These are phyloP conservation scores for Pouteria glomerata DNA, from an alignment of 148 eudicot species.

Conservation along the genomic window DNA sequence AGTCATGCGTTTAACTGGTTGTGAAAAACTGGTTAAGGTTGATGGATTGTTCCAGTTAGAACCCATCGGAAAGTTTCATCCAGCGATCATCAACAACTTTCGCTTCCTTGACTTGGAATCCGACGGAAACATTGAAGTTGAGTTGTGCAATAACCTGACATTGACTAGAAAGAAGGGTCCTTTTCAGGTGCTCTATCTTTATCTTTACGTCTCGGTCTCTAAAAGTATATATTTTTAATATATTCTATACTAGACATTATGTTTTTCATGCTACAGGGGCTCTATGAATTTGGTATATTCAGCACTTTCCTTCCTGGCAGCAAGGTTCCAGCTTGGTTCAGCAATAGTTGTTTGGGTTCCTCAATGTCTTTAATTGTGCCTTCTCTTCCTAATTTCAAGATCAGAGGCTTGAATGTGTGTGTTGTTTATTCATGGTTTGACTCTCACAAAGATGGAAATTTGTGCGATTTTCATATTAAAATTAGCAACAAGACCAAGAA, in stretches of 20 bases:
- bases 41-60: slow-evolving; percentile 13
- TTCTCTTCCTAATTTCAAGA: neutral
- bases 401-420: slow-evolving; percentile 10
- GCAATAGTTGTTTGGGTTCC: neutral
- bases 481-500: slow-evolving; percentile 5
- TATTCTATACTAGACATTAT: neutral
- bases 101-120: slow-evolving; percentile 9
- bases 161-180: neutral
- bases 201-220: neutral
- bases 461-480: slow-evolving; percentile 6
- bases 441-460: neutral
- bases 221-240: too few relatives aligned
- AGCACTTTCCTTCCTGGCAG: slow-evolving; percentile 14
- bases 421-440: slow-evolving; percentile 6
- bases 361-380: neutral
- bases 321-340: slow-evolving; percentile 1
- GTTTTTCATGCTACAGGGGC: slow-evolving; percentile 10
- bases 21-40: slow-evolving; percentile 9
- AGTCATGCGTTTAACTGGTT: neutral
- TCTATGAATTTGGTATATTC: slow-evolving; percentile 12
- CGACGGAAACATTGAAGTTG: neutral
- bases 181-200: slow-evolving; percentile 12
- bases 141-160: slow-evolving; percentile 7
- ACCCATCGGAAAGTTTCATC: neutral
- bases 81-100: neutral